Conservation (phyloP, 1,284 basidiomycete genomes). For the Leccinum pallidistipes region DNA sequence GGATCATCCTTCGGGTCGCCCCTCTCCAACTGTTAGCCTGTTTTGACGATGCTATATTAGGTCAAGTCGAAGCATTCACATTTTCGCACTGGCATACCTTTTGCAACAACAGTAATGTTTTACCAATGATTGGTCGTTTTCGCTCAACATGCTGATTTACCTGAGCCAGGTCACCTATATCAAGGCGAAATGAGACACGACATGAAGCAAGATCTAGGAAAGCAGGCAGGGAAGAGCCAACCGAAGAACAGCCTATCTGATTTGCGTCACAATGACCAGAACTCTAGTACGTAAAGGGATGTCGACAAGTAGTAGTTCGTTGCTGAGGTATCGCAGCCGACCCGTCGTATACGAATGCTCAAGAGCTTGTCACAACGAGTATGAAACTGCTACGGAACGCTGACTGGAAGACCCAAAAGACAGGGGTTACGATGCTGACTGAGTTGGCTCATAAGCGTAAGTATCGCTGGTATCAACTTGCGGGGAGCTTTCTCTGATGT, state of each 20-base stretch:
- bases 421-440: conserved; percentile 22
- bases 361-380: conserved; percentile 13
- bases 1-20: no score
- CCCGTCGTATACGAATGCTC: conserved; percentile 1
- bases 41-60: conserved; percentile 14
- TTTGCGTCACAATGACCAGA: conserved; percentile 21
- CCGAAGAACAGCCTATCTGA: conserved; percentile 22
- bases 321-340: conserved; percentile 6
- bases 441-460: conserved; percentile 23
- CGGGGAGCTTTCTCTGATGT: neutral
- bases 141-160: conserved; percentile 2
- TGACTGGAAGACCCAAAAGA: conserved; percentile 23
- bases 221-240: conserved; percentile 13
- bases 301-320: neutral
- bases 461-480: neutral
- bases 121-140: neutral
- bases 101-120: conserved; percentile 15
- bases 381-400: conserved; percentile 2
- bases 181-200: conserved; percentile 4
- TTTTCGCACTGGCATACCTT: conserved; percentile 4
- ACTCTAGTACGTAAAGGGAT: conserved; percentile 11
- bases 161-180: conserved; percentile 17
- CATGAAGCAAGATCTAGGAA: conserved; percentile 16
- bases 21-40: conserved; percentile 1
- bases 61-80: conserved; percentile 9